Percentiles rank a stretch among this genome's conserved stretches.
Evolutionary conservation across 345 rosid species (phyloP).

Genomic region (Eucalyptus erythrocorys): DNA sequence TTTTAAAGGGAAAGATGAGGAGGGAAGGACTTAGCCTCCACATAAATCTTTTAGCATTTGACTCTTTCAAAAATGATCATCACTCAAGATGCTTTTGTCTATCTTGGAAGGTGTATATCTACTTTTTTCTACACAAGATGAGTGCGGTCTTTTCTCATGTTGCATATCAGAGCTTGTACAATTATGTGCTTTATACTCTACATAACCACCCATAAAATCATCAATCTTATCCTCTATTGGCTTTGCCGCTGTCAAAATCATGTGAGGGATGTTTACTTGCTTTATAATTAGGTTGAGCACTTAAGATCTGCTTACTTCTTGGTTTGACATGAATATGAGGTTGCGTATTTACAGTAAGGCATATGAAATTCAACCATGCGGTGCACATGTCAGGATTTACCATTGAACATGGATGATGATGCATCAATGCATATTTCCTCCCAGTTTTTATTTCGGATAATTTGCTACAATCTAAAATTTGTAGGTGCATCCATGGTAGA

Average conservation of each 20-base stretch:
- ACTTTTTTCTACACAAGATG: not conserved
- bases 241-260: not conserved
- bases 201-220: not conserved
- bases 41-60: not conserved
- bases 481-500: not conserved
- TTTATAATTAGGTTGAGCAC: not conserved
- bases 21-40: not conserved
- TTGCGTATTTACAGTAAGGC: not conserved
- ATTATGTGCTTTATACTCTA: not conserved
- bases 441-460: not conserved
- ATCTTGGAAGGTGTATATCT: not conserved
- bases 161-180: not conserved
- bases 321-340: not conserved
- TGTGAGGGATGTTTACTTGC: not conserved
- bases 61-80: not conserved
- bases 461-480: not conserved
- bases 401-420: not conserved
- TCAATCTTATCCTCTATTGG: not conserved
- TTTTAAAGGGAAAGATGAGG: not conserved
- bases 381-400: not conserved
- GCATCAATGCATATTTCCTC: not conserved
- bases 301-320: not conserved
- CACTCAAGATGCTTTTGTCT: not conserved
- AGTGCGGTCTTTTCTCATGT: not conserved
- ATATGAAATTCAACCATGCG: not conserved